Evolutionary conservation across 2,329 filamentous ascomycete species (phyloP).

Genomic region (Aspergillus alliaceus): DNA sequence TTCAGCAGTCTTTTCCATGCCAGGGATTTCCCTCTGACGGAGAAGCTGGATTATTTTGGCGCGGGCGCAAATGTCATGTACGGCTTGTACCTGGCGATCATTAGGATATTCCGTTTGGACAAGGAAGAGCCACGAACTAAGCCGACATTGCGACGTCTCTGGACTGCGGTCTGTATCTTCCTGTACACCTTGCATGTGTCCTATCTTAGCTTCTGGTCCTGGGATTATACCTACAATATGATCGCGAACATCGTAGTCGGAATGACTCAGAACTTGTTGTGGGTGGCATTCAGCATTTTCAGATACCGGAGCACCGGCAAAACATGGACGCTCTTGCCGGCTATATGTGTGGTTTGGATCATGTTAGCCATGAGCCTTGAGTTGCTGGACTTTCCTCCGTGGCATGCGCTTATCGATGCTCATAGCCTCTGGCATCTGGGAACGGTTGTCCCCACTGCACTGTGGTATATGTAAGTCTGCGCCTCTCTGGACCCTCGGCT

Average conservation of each 20-base stretch:
- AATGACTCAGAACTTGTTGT: conserved; percentile 75
- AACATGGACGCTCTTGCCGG: conserved; percentile 85
- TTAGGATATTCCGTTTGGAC: conserved; percentile 83
- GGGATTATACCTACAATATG: conserved; percentile 99
- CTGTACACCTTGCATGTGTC: conserved; percentile 76
- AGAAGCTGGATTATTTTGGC: conserved; percentile 95
- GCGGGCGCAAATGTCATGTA: conserved; percentile 89
- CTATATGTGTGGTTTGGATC: conserved; percentile 87
- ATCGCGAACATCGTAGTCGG: conserved; percentile 85
- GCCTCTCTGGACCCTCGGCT: not conserved
- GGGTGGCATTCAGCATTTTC: conserved; percentile 78
- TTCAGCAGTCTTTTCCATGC: conserved; percentile 93
- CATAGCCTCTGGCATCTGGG: conserved; percentile 95
- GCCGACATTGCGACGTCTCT: conserved; percentile 63
- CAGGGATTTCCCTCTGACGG: conserved; percentile 78
- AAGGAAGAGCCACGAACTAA: conserved; percentile 48
- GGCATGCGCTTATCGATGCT: conserved; percentile 80
- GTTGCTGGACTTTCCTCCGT: conserved; percentile 87
- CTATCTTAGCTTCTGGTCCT: conserved; percentile 81
- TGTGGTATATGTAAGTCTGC: conserved; percentile 85
- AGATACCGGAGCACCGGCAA: conserved; percentile 68
- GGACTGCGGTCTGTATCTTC: conserved; percentile 70
- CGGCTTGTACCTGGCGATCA: conserved; percentile 79
- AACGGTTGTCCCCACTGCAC: conserved; percentile 80
- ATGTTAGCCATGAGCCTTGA: conserved; percentile 94